Percentiles rank a stretch among this genome's conserved stretches.
Evolutionary conservation across 1,139 yeast species (phyloP).

Genomic region (Blastobotrys apis): DNA sequence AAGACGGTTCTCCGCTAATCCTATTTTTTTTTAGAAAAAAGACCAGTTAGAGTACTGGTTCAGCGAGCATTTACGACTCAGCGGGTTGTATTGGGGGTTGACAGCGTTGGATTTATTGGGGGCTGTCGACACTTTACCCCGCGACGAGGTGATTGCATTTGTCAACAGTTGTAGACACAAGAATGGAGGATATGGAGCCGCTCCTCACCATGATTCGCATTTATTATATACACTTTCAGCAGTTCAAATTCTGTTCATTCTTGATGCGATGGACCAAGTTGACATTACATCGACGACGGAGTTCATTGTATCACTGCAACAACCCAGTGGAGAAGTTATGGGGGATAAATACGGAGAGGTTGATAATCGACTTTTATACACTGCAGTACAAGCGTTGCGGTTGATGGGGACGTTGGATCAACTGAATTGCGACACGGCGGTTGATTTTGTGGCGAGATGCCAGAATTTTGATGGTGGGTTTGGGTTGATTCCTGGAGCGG

Average conservation of each 20-base stretch:
- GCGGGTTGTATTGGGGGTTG: constrained; percentile 93
- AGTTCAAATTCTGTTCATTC: constrained; percentile 68
- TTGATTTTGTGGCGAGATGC: constrained; percentile 60
- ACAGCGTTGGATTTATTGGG: constrained; percentile 66
- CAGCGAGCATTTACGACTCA: constrained; percentile 82
- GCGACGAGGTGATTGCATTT: constrained; percentile 58
- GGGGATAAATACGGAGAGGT: constrained; percentile 92
- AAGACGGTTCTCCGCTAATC: neutral
- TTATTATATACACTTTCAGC: constrained; percentile 84
- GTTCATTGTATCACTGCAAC: constrained; percentile 58
- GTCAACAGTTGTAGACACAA: constrained; percentile 59
- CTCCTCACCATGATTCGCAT: constrained; percentile 87
- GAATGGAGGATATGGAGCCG: constrained; percentile 85
- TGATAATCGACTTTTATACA: constrained; percentile 86
- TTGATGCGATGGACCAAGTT: constrained; percentile 49
- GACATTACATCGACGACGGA: constrained; percentile 39
- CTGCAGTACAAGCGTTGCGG: constrained; percentile 69
- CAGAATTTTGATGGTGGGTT: constrained; percentile 94
- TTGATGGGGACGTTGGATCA: constrained; percentile 61
- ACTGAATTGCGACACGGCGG: constrained; percentile 61
- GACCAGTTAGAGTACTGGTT: constrained; percentile 79
- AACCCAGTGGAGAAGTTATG: constrained; percentile 76
- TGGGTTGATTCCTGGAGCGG: constrained; percentile 92
- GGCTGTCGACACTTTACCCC: constrained; percentile 53
- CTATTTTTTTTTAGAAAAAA: constrained; percentile 31